A percentile compares a stretch with the other conserved stretches of the same genome.
phyloP scores from a whole-genome alignment of 2,329 filamentous ascomycete genomes.

The Lasiodiplodia sp. region DNA sequence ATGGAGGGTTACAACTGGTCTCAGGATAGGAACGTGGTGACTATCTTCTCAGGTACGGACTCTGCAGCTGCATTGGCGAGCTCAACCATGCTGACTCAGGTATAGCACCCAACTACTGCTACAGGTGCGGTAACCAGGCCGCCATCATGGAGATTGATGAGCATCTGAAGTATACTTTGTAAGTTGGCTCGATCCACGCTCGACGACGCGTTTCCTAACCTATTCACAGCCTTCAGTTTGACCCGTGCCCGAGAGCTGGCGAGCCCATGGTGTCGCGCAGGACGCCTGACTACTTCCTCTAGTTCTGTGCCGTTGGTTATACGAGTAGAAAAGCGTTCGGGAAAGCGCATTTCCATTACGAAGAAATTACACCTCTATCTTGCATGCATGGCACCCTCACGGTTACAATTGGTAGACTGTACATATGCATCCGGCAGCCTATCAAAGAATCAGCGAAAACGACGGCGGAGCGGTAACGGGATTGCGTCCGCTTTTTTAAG shows the following conservation, averaged over 20 bases:
- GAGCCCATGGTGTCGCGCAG: slow-evolving; percentile 96
- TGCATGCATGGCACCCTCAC: slow-evolving; percentile 24
- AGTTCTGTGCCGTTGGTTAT: slow-evolving; percentile 41
- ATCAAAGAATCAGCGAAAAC: slow-evolving; percentile 29
- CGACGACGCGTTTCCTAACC: not conserved
- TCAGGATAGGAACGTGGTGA: slow-evolving; percentile 96
- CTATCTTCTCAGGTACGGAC: slow-evolving; percentile 81
- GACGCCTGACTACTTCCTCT: slow-evolving; percentile 99
- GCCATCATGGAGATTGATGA: slow-evolving; percentile 99
- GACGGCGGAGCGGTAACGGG: slow-evolving; percentile 21
- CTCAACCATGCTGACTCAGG: slow-evolving; percentile 40
- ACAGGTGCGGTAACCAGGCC: slow-evolving; percentile 97
- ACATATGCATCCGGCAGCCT: slow-evolving; percentile 34
- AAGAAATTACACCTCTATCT: slow-evolving; percentile 21
- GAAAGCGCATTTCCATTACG: slow-evolving; percentile 27
- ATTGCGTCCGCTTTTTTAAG: slow-evolving; percentile 16
- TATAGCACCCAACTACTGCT: slow-evolving; percentile 78
- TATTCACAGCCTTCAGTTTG: slow-evolving; percentile 86
- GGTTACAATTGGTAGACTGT: slow-evolving; percentile 34
- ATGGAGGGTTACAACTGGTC: slow-evolving; percentile 99
- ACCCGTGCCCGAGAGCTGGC: slow-evolving; percentile 94
- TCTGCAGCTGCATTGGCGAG: not conserved
- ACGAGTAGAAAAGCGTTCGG: slow-evolving; percentile 23
- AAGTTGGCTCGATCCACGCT: slow-evolving; percentile 54
- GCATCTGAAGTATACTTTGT: slow-evolving; percentile 99